Base-by-base conservation (phyloP, 2,329 filamentous ascomycete species). In the Alternaria longipes region DNA sequence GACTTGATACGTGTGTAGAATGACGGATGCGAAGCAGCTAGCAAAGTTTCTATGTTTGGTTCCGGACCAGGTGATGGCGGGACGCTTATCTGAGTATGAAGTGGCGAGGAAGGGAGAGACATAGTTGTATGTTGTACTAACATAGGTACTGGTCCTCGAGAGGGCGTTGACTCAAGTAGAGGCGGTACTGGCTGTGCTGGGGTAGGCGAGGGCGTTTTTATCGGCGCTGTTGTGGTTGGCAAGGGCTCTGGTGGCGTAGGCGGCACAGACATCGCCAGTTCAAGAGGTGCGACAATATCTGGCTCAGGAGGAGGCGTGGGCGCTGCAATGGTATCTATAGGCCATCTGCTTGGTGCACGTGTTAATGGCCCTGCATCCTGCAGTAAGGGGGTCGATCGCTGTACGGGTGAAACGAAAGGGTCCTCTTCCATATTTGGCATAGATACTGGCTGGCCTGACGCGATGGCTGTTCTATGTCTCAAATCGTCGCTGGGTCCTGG, bases 401-500 rank as follows among this genome's bases (percentile, higher is more conserved):
- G 42, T 32, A 55, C 53, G 7, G 11, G 44, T 16, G 32, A 22
- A n/a, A 26, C 22, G 8, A 16, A 12, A 20, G 11, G 12, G 16
- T 28, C 30, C 9, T 38, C 30, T 47, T 47, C 56, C 24, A 3
- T 14, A 8, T 28, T 28, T 20, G 36, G 24, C 40, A 45, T 45
- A 12, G 32, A 24, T 14, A 28, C 30, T 8, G 26, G 9, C 14
- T 28, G 18, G 28, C 9, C 41, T 20, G n/a, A 36, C 26, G 11
- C 9, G 32, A 28, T 28, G 6, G 44, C n/a, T 28, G 20, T 34
- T 24, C 20, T 34, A 1, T 34, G 16, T 49, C 12, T 41, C 18
- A 18, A 24, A 16, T 62, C 62, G 7, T 54, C 40, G 47, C 59
- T 62, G 6, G 55, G 52, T 34, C 53, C 26, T 28, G 56, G 44